Percentiles rank a stretch among this genome's conserved stretches.
phyloP scores from a whole-genome alignment of 306 rosid species.

The Gillenia trifoliata region DNA sequence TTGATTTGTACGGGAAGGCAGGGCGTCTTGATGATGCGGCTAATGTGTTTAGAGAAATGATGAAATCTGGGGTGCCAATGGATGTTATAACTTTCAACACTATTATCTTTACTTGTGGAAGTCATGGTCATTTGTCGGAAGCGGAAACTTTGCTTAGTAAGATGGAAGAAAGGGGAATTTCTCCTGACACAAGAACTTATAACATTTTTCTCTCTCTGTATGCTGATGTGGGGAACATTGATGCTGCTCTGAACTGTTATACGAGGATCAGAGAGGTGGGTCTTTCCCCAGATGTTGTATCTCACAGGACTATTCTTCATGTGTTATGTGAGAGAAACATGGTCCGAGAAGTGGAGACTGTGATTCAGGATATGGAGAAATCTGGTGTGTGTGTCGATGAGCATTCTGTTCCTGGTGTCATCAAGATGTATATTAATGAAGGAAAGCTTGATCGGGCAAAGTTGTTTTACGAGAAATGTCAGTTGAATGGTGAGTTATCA shows the following conservation, averaged over 20 bases:
- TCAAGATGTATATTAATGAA: constrained; percentile 64
- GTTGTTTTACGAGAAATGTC: constrained; percentile 45
- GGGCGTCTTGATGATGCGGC: constrained; percentile 77
- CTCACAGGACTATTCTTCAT: constrained; percentile 66
- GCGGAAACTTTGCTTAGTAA: constrained; percentile 73
- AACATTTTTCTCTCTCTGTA: constrained; percentile 74
- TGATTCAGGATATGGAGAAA: constrained; percentile 70
- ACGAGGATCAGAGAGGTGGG: constrained; percentile 68
- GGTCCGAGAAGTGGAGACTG: constrained; percentile 58
- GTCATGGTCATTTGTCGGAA: constrained; percentile 67
- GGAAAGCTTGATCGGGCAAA: constrained; percentile 56
- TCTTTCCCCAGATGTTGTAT: constrained; percentile 63
- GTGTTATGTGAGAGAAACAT: constrained; percentile 54
- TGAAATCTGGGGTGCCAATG: constrained; percentile 71
- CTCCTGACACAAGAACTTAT: constrained; percentile 77
- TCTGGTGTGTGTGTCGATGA: constrained; percentile 41
- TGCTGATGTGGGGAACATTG: constrained; percentile 59
- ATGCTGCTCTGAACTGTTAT: constrained; percentile 55
- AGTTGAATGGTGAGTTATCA: constrained; percentile 31
- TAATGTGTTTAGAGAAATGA: constrained; percentile 72
- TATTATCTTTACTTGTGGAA: constrained; percentile 81
- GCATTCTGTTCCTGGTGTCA: constrained; percentile 60
- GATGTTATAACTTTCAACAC: constrained; percentile 79
- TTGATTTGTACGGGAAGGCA: constrained; percentile 91
- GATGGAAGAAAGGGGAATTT: constrained; percentile 75